phyloP scores from a whole-genome alignment of 2,329 filamentous ascomycete species.

The Aureobasidium sp. region DNA sequence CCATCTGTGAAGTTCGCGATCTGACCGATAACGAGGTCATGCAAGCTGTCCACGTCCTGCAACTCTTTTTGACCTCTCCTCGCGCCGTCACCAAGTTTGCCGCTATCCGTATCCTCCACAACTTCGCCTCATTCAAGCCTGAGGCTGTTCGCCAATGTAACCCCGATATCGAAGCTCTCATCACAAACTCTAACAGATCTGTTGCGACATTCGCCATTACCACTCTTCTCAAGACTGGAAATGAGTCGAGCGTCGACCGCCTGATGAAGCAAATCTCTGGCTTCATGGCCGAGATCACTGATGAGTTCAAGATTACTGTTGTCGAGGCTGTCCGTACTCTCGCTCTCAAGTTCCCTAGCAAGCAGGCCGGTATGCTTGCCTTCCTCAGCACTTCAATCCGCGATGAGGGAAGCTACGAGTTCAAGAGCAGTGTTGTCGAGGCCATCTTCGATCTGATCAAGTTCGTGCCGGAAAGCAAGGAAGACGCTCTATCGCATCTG shows the following conservation, averaged over 20 bases:
- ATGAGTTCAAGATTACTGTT: slow-evolving; percentile 99
- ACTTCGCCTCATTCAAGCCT: slow-evolving; percentile 94
- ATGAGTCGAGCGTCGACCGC: slow-evolving; percentile 92
- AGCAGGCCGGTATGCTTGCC: slow-evolving; percentile 94
- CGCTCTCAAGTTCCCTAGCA: slow-evolving; percentile 94
- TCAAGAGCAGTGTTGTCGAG: slow-evolving; percentile 95
- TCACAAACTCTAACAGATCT: slow-evolving; percentile 92
- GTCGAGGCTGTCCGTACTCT: slow-evolving; percentile 95
- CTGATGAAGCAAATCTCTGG: slow-evolving; percentile 97
- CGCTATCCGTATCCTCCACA: slow-evolving; percentile 90
- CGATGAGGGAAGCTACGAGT: slow-evolving; percentile 96
- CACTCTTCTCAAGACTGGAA: slow-evolving; percentile 94
- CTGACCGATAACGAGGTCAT: slow-evolving; percentile 85
- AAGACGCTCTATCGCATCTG: slow-evolving; percentile 80
- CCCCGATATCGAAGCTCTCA: slow-evolving; percentile 91
- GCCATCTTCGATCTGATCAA: slow-evolving; percentile 99
- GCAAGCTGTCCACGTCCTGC: slow-evolving; percentile 88
- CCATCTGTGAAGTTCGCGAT: slow-evolving; percentile 90
- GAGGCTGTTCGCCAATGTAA: slow-evolving; percentile 89
- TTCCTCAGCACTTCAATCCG: slow-evolving; percentile 96
- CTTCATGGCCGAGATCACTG: slow-evolving; percentile 98
- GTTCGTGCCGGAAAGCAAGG: slow-evolving; percentile 82
- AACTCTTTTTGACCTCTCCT: slow-evolving; percentile 93
- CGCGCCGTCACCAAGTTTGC: slow-evolving; percentile 96
- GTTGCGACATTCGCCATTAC: slow-evolving; percentile 98